phyloP scores from a whole-genome alignment of 1,139 yeast genomes.

The Kodamaea alishanica region DNA sequence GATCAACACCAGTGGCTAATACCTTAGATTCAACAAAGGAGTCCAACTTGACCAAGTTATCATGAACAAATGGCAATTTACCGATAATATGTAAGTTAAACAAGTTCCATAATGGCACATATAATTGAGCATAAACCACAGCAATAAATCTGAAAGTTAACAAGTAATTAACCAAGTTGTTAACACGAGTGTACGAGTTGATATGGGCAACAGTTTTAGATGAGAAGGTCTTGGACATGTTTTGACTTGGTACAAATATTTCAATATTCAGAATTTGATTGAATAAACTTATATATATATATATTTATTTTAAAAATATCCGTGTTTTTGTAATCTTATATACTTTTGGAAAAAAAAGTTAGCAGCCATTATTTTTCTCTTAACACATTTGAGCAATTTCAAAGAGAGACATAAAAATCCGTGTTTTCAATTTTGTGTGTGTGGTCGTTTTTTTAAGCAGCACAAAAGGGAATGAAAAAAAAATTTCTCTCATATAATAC shows the following conservation, averaged over 20 bases:
- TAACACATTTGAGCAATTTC: not conserved
- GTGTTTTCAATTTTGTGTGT: too few species aligned
- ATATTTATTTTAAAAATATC: too few species aligned
- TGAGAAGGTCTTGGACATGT: constrained; percentile 20
- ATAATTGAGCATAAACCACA: constrained; percentile 20
- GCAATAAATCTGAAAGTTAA: constrained; percentile 27
- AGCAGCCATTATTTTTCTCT: constrained; percentile 5
- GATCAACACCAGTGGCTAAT: constrained; percentile 16
- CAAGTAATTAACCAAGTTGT: constrained; percentile 20
- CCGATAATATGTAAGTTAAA: constrained; percentile 22
- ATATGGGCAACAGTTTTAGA: constrained; percentile 38
- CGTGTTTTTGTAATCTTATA: constrained; percentile 3
- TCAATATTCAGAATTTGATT: not conserved
- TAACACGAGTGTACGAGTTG: constrained; percentile 30
- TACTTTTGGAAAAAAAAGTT: constrained; percentile 6
- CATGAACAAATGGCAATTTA: constrained; percentile 22
- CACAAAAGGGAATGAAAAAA: too few species aligned
- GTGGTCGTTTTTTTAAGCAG: too few species aligned
- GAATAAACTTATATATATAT: too few species aligned
- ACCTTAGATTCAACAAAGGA: constrained; percentile 25
- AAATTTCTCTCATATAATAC: not conserved
- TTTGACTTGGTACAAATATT: not conserved
- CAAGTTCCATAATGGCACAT: constrained; percentile 16
- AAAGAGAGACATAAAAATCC: not conserved
- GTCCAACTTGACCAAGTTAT: constrained; percentile 27